Conservation (phyloP, 1,284 basidiomycete genomes). For the Austropuccinia psidii region DNA sequence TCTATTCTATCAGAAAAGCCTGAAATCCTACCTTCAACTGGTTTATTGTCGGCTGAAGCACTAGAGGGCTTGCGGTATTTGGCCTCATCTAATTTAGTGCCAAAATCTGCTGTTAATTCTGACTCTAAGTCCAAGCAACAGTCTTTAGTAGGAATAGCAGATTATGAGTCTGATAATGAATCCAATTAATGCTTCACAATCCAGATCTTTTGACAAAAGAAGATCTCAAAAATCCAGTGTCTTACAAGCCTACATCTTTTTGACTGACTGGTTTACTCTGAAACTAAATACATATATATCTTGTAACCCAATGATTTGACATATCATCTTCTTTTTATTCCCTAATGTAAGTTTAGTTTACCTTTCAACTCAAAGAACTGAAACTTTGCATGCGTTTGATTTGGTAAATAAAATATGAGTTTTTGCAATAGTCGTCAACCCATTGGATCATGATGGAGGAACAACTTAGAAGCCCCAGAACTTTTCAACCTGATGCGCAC, state of each 20-base stretch:
- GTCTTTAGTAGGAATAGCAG: constrained; percentile 49
- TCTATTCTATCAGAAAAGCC: constrained; percentile 48
- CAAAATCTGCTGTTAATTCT: constrained; percentile 34
- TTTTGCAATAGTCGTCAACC: too few relatives aligned
- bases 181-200: neutral
- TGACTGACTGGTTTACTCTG: neutral
- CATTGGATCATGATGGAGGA: too few relatives aligned
- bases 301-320: neutral
- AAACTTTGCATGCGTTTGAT: too few relatives aligned
- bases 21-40: constrained; percentile 43
- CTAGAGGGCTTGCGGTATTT: constrained; percentile 4
- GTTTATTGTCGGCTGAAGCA: constrained; percentile 21
- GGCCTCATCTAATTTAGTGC: constrained; percentile 35
- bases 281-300: neutral
- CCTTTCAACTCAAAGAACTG: too few relatives aligned
- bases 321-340: too few relatives aligned
- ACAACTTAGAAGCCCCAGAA: too few relatives aligned
- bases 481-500: too few relatives aligned
- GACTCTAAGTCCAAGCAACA: constrained; percentile 49
- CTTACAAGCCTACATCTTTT: neutral
- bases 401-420: too few relatives aligned
- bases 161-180: constrained; percentile 61
- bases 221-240: neutral
- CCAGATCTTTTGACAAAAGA: neutral
- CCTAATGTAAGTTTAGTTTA: too few relatives aligned